Conservation (phyloP, 2,329 filamentous ascomycete species). For the Orbilia brochopaga region DNA sequence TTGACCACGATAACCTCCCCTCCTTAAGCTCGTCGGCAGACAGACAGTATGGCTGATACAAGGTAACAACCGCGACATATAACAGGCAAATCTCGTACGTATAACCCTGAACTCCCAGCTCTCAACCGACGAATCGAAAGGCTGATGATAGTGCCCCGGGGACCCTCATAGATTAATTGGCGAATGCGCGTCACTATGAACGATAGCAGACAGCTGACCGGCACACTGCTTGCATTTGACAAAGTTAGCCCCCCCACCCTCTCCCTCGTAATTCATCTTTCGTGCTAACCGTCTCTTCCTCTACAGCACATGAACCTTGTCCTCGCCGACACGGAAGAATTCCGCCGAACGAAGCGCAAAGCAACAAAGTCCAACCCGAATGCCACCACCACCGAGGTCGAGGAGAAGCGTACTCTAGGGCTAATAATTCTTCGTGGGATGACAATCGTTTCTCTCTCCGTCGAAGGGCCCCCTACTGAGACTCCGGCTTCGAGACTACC, state of each 20-base stretch:
- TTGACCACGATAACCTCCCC: constrained; percentile 43
- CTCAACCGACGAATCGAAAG: constrained; percentile 16
- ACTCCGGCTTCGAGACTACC: constrained; percentile 87
- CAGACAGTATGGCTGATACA: constrained; percentile 50
- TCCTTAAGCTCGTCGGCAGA: constrained; percentile 39
- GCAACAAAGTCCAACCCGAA: constrained; percentile 73
- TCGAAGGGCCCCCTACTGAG: constrained; percentile 92
- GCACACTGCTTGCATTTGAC: constrained; percentile 97
- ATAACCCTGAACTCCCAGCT: constrained; percentile 31
- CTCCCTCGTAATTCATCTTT: constrained; percentile 47
- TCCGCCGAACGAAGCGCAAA: constrained; percentile 87
- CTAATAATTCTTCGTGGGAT: constrained; percentile 93
- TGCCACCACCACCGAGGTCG: constrained; percentile 77
- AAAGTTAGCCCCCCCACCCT: constrained; percentile 67
- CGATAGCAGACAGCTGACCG: constrained; percentile 94
- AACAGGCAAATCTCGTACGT: constrained; percentile 51
- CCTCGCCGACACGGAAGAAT: constrained; percentile 97
- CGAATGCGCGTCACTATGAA: constrained; percentile 96
- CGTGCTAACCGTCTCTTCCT: not conserved
- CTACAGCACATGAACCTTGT: constrained; percentile 97
- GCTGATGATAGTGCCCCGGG: constrained; percentile 26
- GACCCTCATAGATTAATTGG: constrained; percentile 82
- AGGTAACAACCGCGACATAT: constrained; percentile 37
- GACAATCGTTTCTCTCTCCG: constrained; percentile 90
- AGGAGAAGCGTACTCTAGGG: constrained; percentile 97